Evolutionary conservation across 2,329 filamentous ascomycete species (phyloP).

Genomic region (Hypoxylon sp.): DNA sequence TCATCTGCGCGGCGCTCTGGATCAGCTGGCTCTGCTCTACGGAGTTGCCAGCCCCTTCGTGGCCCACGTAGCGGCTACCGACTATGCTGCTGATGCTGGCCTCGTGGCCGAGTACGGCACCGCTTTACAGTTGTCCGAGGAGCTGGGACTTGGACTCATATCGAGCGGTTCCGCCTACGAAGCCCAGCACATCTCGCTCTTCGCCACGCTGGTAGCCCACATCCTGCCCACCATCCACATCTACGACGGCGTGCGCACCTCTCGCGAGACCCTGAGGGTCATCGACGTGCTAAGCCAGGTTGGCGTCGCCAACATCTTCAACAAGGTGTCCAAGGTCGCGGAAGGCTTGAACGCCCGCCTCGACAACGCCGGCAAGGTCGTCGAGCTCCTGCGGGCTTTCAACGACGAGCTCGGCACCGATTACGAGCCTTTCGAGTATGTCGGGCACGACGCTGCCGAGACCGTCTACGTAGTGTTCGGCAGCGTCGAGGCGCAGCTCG

Average conservation of each 20-base stretch:
- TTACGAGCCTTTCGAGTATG: slow-evolving; percentile 93
- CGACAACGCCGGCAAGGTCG: slow-evolving; percentile 73
- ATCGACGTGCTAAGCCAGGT: slow-evolving; percentile 81
- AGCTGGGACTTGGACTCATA: slow-evolving; percentile 86
- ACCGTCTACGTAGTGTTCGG: slow-evolving; percentile 91
- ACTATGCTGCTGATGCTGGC: slow-evolving; percentile 75
- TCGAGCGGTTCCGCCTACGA: slow-evolving; percentile 88
- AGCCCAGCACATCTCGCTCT: slow-evolving; percentile 93
- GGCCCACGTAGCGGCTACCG: slow-evolving; percentile 88
- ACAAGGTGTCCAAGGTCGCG: slow-evolving; percentile 67
- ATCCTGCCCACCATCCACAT: slow-evolving; percentile 85
- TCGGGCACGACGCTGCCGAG: slow-evolving; percentile 80
- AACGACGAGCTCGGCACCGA: slow-evolving; percentile 94
- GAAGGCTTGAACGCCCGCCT: slow-evolving; percentile 71
- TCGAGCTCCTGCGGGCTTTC: slow-evolving; percentile 74
- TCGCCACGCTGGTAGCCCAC: slow-evolving; percentile 80
- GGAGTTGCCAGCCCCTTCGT: slow-evolving; percentile 92
- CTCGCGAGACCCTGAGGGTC: slow-evolving; percentile 81
- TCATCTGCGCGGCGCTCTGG: slow-evolving; percentile 81
- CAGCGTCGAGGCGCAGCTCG: slow-evolving; percentile 86
- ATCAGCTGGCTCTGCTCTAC: slow-evolving; percentile 92
- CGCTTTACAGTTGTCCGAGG: slow-evolving; percentile 82
- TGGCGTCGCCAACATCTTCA: slow-evolving; percentile 73
- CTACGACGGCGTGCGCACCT: slow-evolving; percentile 85
- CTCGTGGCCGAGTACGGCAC: slow-evolving; percentile 88